Evolutionary conservation across 1,139 yeast species (phyloP), one percentile per base, ranked within the genome.

Genomic region (Keqinozyma sinolaborantium): DNA sequence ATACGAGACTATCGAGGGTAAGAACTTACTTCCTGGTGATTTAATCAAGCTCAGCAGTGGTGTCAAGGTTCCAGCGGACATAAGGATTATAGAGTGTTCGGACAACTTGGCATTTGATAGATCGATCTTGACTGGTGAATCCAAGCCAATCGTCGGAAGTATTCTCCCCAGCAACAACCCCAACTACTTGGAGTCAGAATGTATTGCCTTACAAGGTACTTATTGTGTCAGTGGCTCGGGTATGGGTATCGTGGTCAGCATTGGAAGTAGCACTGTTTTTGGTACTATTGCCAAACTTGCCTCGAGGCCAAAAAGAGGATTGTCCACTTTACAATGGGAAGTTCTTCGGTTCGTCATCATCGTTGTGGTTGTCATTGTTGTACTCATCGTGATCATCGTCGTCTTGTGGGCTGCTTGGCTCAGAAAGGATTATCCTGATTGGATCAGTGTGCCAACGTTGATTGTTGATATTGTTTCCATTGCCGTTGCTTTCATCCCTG

Each of bases 351-450:
- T 60, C 35, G 60, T 60, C 14, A 35, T 41, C 4, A 42, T 56
- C 16, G 47, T 53, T 8, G 42, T 47, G 4, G 16, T 30, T 3
- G 42, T 58, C 9, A 58, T 60, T 32, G 30, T 58, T 4, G 13
- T 34, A 9, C 47, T 60, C 35, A 45, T 51, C 10, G 45, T 60
- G 4, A 31, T 58, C 14, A 41, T 58, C 8, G 27, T 42, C 37
- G 53, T 70, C 26, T 45, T 70, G 11, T 73, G 78, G 77, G 75
- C 60, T 32, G 65, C 65, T n/a, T 72, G 71, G 61, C 39, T 60
- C 13, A 50, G 51, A 25, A 39, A 48, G 16, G 34, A 32, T 7
- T 51, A 58, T 30, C 63, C 59, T n/a, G 44, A 47, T 30, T 60
- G 66, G 66, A 57, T 60, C 26, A 50, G 47, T 32, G 60, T 54